Percentiles rank a stretch among this genome's conserved stretches.
phyloP scores from a whole-genome alignment of 768 basidiomycete genomes.

The Termitomyces sp. region DNA sequence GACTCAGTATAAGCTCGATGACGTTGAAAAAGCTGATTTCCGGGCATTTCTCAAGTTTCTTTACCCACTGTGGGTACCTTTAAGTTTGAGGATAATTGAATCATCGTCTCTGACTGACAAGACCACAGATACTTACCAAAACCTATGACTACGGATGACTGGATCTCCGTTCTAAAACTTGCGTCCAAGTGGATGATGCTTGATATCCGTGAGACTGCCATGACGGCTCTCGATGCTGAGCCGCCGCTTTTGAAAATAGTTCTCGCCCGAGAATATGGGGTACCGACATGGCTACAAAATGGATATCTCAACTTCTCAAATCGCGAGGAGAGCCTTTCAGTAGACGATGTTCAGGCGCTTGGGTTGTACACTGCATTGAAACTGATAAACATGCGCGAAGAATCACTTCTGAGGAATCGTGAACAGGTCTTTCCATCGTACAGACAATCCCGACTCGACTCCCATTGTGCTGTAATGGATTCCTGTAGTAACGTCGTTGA shows the following conservation, averaged over 20 bases:
- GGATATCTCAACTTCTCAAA: background rate
- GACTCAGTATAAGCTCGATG: background rate
- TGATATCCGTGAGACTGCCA: conserved; percentile 1
- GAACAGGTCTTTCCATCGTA: background rate
- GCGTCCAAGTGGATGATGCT: conserved; percentile 1
- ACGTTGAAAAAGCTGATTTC: conserved; percentile 1
- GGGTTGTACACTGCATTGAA: background rate
- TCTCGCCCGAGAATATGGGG: background rate
- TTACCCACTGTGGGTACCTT: conserved; percentile 5
- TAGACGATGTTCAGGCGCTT: background rate
- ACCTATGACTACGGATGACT: background rate
- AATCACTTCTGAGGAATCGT: background rate
- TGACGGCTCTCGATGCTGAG: background rate
- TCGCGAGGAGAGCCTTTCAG: background rate
- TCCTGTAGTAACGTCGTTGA: background rate
- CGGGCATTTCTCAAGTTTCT: conserved; percentile 4
- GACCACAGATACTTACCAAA: background rate
- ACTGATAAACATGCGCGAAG: background rate
- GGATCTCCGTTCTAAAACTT: conserved; percentile 9
- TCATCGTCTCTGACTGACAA: background rate
- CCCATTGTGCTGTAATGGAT: background rate
- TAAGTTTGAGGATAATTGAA: background rate
- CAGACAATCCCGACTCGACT: background rate
- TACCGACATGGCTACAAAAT: background rate
- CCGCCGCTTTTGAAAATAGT: background rate